Base-by-base conservation (phyloP, 345 rosid genomes). In the Brassica carinata region DNA sequence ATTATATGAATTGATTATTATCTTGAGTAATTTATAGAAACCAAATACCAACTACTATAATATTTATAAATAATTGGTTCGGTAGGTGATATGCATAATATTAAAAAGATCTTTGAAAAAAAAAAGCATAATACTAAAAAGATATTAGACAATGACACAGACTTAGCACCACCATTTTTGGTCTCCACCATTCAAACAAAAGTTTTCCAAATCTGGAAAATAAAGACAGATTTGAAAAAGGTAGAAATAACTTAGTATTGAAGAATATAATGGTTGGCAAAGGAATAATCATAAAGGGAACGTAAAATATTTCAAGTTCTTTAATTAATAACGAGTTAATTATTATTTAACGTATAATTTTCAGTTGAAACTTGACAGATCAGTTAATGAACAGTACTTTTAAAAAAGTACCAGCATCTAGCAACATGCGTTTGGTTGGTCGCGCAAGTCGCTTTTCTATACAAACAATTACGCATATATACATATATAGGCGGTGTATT, bases 191-290 rank as follows among this genome's bases (percentile, higher is more conserved):
- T 81, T 64, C 73, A 51, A 81, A 71, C 76, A 81, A 75, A 75
- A 81, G 30, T 75, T 81, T 75, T 75, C 83, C 80, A 81, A 75
- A 75, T 75, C 73, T 31, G 83, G 80, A 81, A 81, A 75, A 75
- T 76, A 19, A 75, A 64, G 83, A 75, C 77, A 81, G 72, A 81
- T 70, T 75, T 30, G 77, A n/a, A 75, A 81, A 81, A 75, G 80
- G 63, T 36, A 2, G 5, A 68, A 33, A 36, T 17, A 27, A 51
- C 14, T 63, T 29, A 8, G 5, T 67, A 9, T 67, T 15, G 67
- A 5, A 51, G 31, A 79, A 79, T 59, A 30, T 57, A 7, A n/a
- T 33, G 58, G 55, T 75, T 80, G 65, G 71, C 29, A 48, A 64
- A 69, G 15, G 73, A 70, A 64, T 38, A 38, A 69, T 63, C 43